Percentiles rank a stretch among this genome's conserved stretches.
These are phyloP conservation scores for Zostera marina DNA, from an alignment of 116 monocot genomes.

Conservation along the genomic window DNA sequence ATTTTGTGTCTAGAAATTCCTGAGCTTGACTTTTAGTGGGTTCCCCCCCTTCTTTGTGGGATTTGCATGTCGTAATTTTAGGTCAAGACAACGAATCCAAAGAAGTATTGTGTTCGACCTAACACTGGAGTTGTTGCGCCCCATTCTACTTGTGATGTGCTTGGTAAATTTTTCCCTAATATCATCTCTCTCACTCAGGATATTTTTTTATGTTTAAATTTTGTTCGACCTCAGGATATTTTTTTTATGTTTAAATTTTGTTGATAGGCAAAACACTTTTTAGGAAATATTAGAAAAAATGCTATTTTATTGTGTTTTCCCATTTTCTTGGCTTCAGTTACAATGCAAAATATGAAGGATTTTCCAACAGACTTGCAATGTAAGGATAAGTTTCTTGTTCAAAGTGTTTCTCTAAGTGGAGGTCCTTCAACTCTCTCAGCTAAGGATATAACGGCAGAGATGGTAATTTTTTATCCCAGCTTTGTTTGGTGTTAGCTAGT, in stretches of 20 bases:
- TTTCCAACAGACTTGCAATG: constrained; percentile 62
- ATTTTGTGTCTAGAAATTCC: neutral
- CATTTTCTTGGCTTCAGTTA: constrained; percentile 34
- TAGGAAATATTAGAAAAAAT: neutral
- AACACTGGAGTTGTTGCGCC: constrained; percentile 68
- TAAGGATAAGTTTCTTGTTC: constrained; percentile 77
- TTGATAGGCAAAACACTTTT: no score
- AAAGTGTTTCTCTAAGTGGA: constrained; percentile 28
- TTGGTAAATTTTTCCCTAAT: constrained; percentile 17
- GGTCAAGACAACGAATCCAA: constrained; percentile 90
- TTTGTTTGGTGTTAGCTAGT: no score
- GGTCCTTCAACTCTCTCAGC: constrained; percentile 7
- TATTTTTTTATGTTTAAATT: neutral
- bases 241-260: no score
- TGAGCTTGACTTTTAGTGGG: neutral
- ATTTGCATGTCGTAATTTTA: constrained; percentile 5
- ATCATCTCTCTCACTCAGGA: no score
- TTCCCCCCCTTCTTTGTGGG: no score
- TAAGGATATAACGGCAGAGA: constrained; percentile 45
- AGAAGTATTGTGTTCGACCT: constrained; percentile 79
- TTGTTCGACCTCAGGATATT: neutral
- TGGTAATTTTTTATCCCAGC: constrained; percentile 18
- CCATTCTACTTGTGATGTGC: constrained; percentile 49
- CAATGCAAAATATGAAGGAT: constrained; percentile 71
- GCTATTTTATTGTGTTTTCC: neutral